Percentiles rank a stretch among this genome's conserved stretches.
These are phyloP conservation scores for Pseudognaphalium luteoalbum DNA, from an alignment of 129 eudicot genomes.

Conservation along the genomic window DNA sequence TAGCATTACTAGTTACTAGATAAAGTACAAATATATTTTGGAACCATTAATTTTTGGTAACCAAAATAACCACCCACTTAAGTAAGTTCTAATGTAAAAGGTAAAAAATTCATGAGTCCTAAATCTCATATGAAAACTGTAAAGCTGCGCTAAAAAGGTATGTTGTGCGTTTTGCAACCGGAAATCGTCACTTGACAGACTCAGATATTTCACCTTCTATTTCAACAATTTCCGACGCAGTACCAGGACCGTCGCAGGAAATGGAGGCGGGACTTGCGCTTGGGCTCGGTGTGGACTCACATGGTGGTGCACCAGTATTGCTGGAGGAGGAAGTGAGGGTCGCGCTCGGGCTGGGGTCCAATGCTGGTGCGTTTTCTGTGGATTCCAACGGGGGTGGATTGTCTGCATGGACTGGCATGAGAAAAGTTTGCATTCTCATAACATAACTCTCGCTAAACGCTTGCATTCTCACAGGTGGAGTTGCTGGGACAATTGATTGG, in stretches of 20 bases:
- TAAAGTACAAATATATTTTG: constrained; percentile 26
- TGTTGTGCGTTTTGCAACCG: neutral
- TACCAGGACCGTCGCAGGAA: constrained; percentile 19
- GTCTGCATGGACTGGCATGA: constrained; percentile 54
- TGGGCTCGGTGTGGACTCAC: constrained; percentile 36
- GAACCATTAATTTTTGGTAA: constrained; percentile 28
- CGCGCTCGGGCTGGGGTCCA: constrained; percentile 36
- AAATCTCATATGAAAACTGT: constrained; percentile 27
- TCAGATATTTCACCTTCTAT: constrained; percentile 42
- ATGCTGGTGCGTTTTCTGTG: constrained; percentile 41
- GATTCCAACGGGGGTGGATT: constrained; percentile 21
- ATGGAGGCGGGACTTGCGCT: neutral
- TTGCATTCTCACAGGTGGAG: constrained; percentile 58
- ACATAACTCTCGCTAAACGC: constrained; percentile 65
- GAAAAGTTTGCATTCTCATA: constrained; percentile 67
- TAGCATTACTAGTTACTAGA: constrained; percentile 24
- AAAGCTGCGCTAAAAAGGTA: constrained; percentile 22
- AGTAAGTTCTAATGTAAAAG: constrained; percentile 2
- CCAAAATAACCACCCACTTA: constrained; percentile 14
- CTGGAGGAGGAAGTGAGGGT: neutral
- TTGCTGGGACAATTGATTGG: constrained; percentile 46
- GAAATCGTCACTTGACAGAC: constrained; percentile 23
- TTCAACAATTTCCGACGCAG: neutral
- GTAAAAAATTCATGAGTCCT: constrained; percentile 1
- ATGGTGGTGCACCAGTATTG: constrained; percentile 33